A percentile compares a stretch with the other conserved stretches of the same genome.
These are phyloP conservation scores for Macrolepiota dolichaula DNA, from an alignment of 768 basidiomycete genomes.

Conservation along the genomic window DNA sequence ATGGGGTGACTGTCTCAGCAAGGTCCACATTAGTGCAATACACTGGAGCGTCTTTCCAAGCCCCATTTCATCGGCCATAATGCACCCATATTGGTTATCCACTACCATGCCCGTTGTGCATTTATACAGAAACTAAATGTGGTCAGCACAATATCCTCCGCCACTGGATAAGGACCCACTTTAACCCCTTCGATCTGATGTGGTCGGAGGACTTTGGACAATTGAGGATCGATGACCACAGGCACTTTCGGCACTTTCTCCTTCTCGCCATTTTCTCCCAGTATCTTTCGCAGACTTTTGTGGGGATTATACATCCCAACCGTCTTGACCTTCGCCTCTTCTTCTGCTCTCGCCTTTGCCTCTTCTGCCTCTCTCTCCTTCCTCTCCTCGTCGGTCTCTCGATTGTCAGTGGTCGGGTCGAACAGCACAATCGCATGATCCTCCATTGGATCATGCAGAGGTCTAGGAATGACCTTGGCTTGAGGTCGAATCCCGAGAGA, in stretches of 20 bases:
- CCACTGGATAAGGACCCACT: slow-evolving; percentile 39
- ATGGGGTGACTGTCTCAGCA: slow-evolving; percentile 92
- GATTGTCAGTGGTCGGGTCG: slow-evolving; percentile 92
- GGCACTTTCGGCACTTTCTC: slow-evolving; percentile 75
- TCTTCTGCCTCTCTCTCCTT: slow-evolving; percentile 73
- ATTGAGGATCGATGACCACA: slow-evolving; percentile 91
- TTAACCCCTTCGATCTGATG: slow-evolving; percentile 99
- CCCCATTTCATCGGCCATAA: slow-evolving; percentile 99
- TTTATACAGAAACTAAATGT: slow-evolving; percentile 82
- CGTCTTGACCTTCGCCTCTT: slow-evolving; percentile 67
- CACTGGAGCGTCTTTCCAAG: slow-evolving; percentile 96
- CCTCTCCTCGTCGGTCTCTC: slow-evolving; percentile 86
- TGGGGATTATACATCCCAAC: slow-evolving; percentile 84
- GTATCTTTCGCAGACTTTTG: slow-evolving; percentile 78
- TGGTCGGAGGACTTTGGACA: slow-evolving; percentile 86
- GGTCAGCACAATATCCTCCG: slow-evolving; percentile 9
- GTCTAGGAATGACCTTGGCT: slow-evolving; percentile 79
- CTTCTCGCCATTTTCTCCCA: slow-evolving; percentile 74
- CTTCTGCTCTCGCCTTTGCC: slow-evolving; percentile 55
- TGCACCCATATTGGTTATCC: slow-evolving; percentile 90
- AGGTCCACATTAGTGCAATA: slow-evolving; percentile 92
- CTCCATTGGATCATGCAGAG: slow-evolving; percentile 95
- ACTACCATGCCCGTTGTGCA: slow-evolving; percentile 93
- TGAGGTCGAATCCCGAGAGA: slow-evolving; percentile 86
- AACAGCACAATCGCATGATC: slow-evolving; percentile 97